phyloP scores from a whole-genome alignment of 192 early-diverging fungal genomes.

The Chytriomyces confervae region DNA sequence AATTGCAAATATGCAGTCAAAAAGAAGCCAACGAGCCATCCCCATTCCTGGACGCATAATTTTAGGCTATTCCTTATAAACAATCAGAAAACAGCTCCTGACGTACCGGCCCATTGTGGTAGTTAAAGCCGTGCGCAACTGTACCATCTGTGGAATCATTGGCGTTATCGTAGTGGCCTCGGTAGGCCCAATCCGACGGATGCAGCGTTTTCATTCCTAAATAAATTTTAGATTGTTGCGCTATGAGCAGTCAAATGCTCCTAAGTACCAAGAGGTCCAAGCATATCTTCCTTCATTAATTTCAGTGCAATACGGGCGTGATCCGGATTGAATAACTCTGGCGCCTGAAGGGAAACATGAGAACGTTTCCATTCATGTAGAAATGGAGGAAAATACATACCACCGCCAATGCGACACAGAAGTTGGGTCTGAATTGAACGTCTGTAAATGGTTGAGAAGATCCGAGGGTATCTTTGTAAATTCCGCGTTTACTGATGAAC shows the following conservation, averaged over 20 bases:
- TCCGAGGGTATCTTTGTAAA: constrained; percentile 90
- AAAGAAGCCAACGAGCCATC: constrained; percentile 91
- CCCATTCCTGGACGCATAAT: constrained; percentile 75
- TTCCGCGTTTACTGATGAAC: constrained; percentile 85
- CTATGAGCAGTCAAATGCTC: not conserved
- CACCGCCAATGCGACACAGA: constrained; percentile 87
- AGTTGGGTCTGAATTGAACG: constrained; percentile 94
- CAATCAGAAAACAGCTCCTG: constrained; percentile 32
- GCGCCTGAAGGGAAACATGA: constrained; percentile 61
- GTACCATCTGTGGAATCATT: constrained; percentile 84
- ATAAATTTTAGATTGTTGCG: not conserved
- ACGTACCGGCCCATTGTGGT: constrained; percentile 85
- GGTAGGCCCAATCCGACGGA: constrained; percentile 91
- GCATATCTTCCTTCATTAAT: constrained; percentile 69
- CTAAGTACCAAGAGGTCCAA: constrained; percentile 72
- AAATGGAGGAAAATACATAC: constrained; percentile 32
- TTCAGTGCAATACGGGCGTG: constrained; percentile 77
- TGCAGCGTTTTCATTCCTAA: constrained; percentile 93
- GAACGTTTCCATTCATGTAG: constrained; percentile 8
- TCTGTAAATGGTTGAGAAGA: constrained; percentile 77
- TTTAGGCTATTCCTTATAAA: not conserved
- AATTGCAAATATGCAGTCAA: constrained; percentile 84
- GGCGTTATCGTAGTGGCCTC: constrained; percentile 91
- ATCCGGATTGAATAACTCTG: constrained; percentile 84
- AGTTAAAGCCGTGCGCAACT: constrained; percentile 96